Percentiles rank a stretch among this genome's conserved stretches.
Evolutionary conservation across 2,329 filamentous ascomycete species (phyloP).

Genomic region (Balansia obtecta): DNA sequence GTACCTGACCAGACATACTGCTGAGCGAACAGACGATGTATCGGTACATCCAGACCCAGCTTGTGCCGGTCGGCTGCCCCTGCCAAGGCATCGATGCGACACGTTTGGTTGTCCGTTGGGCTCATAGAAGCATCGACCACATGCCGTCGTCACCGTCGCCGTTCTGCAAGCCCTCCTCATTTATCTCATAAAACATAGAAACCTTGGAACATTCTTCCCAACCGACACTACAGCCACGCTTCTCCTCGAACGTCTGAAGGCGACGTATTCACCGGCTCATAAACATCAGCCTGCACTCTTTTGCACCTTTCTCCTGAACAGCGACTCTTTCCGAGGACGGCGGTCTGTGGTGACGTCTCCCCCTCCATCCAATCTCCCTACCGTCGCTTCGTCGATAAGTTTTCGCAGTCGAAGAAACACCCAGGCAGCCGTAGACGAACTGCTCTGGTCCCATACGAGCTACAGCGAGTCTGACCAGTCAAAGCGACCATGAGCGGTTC

Average conservation of each 20-base stretch:
- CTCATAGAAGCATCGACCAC: conserved; percentile 16
- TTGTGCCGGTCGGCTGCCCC: conserved; percentile 4
- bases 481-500: conserved; percentile 20
- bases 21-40: background rate
- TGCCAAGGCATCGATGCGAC: conserved; percentile 11
- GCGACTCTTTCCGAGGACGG: background rate
- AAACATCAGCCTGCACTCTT: background rate
- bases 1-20: background rate
- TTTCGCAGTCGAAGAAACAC: background rate
- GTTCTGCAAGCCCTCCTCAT: conserved; percentile 20
- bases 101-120: conserved; percentile 12
- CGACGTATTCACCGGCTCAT: background rate
- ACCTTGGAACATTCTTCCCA: conserved; percentile 6
- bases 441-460: background rate
- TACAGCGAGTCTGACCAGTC: conserved; percentile 4
- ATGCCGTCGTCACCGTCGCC: conserved; percentile 17
- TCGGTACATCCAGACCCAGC: background rate
- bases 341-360: conserved; percentile 3
- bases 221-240: background rate
- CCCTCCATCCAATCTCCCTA: conserved; percentile 1
- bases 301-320: background rate
- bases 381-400: background rate
- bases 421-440: background rate
- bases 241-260: background rate
- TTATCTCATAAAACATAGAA: conserved; percentile 12